A percentile compares a stretch with the other conserved stretches of the same genome.
phyloP scores from a whole-genome alignment of 176 grass and related monocot genomes.

The Echinochloa phyllopogon region DNA sequence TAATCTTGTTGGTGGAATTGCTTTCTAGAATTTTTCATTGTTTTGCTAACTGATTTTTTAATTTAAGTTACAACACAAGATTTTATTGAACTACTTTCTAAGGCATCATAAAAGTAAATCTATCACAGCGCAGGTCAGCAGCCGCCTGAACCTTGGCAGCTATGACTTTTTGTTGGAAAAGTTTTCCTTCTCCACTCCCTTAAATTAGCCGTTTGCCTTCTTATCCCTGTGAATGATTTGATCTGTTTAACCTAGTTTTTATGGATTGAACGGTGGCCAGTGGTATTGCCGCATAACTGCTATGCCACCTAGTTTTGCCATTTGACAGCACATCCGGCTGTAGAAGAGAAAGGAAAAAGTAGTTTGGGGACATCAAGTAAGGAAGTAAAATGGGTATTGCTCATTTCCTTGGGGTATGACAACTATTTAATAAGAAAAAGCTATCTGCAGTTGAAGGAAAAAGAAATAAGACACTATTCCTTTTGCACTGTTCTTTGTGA shows the following conservation, averaged over 20 bases:
- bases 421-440: constrained; percentile 1
- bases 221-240: neutral
- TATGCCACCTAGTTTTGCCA: neutral
- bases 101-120: neutral
- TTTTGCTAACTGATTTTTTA: neutral
- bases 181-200: neutral
- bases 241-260: neutral
- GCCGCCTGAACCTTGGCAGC: neutral
- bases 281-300: neutral
- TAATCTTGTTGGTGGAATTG: neutral
- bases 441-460: constrained; percentile 24
- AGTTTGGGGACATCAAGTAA: neutral
- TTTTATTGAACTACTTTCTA: neutral
- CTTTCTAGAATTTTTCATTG: neutral
- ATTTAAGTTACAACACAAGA: neutral
- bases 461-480: constrained; percentile 11
- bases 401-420: neutral
- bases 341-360: neutral
- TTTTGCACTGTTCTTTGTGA: constrained; percentile 4
- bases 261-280: neutral
- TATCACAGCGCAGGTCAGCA: neutral
- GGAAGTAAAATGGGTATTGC: neutral
- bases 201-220: neutral
- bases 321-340: neutral
- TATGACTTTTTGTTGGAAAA: neutral